These are phyloP conservation scores for Lenzites betulinus DNA, from an alignment of 768 basidiomycete genomes.

Conservation along the genomic window DNA sequence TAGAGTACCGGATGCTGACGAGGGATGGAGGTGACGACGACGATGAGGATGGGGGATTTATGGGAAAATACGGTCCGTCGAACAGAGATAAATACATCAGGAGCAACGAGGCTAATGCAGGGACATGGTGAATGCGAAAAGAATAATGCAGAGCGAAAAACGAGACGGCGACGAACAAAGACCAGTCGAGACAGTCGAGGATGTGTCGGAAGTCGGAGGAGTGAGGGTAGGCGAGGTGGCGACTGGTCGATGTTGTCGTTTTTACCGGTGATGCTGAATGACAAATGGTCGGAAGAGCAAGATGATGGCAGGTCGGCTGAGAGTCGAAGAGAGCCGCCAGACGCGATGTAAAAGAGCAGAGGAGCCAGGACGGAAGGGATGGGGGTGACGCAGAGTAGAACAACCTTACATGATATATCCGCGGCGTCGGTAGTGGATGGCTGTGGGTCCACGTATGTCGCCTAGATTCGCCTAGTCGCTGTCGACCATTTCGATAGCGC, in stretches of 20 bases:
- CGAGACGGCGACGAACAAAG: slow-evolving; percentile 10
- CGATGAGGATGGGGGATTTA: slow-evolving; percentile 2
- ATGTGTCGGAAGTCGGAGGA: slow-evolving; percentile 3
- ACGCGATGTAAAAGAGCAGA: slow-evolving; percentile 9
- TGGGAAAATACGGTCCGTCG: slow-evolving; percentile 7
- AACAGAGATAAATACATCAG: slow-evolving; percentile 19
- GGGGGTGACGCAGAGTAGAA: slow-evolving; percentile 10
- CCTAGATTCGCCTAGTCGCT: slow-evolving; percentile 46
- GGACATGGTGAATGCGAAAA: slow-evolving; percentile 6
- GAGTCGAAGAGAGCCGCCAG: slow-evolving; percentile 17
- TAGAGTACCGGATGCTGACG: background rate
- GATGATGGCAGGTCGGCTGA: background rate
- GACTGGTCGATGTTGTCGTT: slow-evolving; percentile 18
- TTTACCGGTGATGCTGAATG: slow-evolving; percentile 4
- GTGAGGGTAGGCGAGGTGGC: background rate
- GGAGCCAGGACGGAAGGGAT: slow-evolving; percentile 14
- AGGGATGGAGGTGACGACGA: background rate
- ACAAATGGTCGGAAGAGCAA: background rate
- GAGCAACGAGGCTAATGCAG: slow-evolving; percentile 12
- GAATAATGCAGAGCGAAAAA: slow-evolving; percentile 22
- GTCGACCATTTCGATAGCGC: slow-evolving; percentile 87
- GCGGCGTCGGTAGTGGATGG: background rate
- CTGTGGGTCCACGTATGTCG: background rate
- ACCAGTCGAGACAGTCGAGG: slow-evolving; percentile 16
- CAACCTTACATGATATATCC: background rate